A percentile compares a stretch with the other conserved stretches of the same genome.
Evolutionary conservation across 192 early-diverging fungal genomes (phyloP).

Genomic region (Funneliformis geosporum): DNA sequence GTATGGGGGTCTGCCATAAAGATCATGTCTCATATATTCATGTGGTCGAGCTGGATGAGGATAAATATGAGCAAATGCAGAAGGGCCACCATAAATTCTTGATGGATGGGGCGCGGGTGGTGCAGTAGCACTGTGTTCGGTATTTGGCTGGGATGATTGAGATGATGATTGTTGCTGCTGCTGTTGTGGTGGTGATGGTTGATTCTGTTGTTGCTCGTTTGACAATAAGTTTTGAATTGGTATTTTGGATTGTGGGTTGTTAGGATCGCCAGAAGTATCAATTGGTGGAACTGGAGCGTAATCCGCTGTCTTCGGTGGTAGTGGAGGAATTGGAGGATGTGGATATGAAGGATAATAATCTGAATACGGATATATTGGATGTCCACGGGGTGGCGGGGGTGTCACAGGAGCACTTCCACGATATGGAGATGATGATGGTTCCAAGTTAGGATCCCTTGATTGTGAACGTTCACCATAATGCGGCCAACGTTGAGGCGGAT

Average conservation of each 20-base stretch:
- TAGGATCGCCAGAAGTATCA: not conserved
- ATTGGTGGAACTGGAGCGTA: not conserved
- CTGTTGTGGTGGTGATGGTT: not conserved
- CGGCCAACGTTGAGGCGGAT: not conserved
- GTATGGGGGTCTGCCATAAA: not conserved
- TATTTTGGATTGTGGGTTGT: not conserved
- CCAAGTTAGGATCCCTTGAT: not conserved
- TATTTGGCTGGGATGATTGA: not conserved
- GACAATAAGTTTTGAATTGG: not conserved
- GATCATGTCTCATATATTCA: not conserved
- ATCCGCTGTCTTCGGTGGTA: not conserved
- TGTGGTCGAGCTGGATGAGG: not conserved
- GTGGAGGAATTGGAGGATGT: not conserved
- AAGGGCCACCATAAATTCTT: not conserved
- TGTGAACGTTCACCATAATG: conserved; percentile 16
- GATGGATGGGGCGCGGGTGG: not conserved
- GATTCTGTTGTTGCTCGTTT: not conserved
- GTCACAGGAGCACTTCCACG: not conserved
- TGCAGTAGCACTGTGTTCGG: not conserved
- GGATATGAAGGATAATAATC: conserved; percentile 16
- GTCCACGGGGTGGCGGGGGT: not conserved
- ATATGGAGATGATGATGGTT: conserved; percentile 2
- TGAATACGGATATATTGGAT: not conserved
- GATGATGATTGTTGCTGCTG: not conserved
- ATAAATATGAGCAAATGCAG: not conserved